A percentile compares a stretch with the other conserved stretches of the same genome.
phyloP scores from a whole-genome alignment of 140 eudicot genomes.

The Senecio squalidus region DNA sequence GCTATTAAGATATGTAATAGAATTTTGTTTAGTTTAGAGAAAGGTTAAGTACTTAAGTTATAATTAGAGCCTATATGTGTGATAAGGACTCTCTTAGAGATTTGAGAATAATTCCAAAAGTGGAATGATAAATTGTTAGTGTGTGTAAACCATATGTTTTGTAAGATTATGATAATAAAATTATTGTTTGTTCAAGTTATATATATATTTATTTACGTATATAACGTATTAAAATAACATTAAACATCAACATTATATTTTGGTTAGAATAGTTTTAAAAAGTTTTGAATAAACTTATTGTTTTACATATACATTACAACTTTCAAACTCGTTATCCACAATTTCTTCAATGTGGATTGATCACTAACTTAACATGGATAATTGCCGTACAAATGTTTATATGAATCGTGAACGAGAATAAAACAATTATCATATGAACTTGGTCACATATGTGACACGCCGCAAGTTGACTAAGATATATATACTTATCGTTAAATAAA shows the following conservation, averaged over 20 bases:
- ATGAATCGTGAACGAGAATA: background rate
- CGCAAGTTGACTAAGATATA: background rate
- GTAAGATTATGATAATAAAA: conserved; percentile 18
- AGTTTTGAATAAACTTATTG: too few species aligned
- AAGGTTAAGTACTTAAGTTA: conserved; percentile 25
- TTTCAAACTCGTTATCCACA: too few species aligned
- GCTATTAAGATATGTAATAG: conserved; percentile 17
- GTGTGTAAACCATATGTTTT: conserved; percentile 23
- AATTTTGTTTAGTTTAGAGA: background rate
- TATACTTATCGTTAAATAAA: background rate
- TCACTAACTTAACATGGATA: background rate
- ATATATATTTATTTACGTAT: background rate
- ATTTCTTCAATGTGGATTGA: too few species aligned
- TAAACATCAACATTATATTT: too few species aligned
- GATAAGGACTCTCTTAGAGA: conserved; percentile 23
- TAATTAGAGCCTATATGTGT: conserved; percentile 9
- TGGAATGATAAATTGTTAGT: conserved; percentile 14
- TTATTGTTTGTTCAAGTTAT: background rate
- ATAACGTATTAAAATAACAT: too few species aligned
- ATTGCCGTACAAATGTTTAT: background rate
- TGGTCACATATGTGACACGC: background rate
- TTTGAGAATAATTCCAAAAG: conserved; percentile 12
- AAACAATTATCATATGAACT: background rate
- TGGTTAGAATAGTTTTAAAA: too few species aligned
- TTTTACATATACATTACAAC: too few species aligned